Evolutionary conservation across 495 filamentous ascomycete species (phyloP).

Genomic region (Hypomontagnella submonticulosa): DNA sequence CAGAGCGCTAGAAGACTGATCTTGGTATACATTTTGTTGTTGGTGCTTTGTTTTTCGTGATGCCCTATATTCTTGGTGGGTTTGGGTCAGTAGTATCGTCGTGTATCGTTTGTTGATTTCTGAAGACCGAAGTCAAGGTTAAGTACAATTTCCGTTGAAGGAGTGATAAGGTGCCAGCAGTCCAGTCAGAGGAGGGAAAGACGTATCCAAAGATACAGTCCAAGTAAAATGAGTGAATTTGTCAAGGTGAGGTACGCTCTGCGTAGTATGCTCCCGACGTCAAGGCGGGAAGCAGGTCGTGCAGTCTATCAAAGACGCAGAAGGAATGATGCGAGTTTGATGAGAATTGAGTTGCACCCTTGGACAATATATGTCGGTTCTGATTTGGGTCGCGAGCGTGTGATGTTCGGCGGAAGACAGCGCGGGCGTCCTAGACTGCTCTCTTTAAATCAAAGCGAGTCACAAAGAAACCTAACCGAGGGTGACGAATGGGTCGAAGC

Average conservation of each 20-base stretch:
- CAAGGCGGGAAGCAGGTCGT: slow-evolving; percentile 30
- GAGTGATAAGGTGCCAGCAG: slow-evolving; percentile 47
- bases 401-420: slow-evolving; percentile 32
- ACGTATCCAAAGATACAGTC: slow-evolving; percentile 42
- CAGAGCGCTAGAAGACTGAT: slow-evolving; percentile 45
- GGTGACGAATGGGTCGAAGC: slow-evolving; percentile 47
- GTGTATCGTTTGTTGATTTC: slow-evolving; percentile 17
- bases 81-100: slow-evolving; percentile 9
- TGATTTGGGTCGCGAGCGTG: slow-evolving; percentile 24
- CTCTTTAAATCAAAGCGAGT: slow-evolving; percentile 27
- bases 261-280: slow-evolving; percentile 33
- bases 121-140: slow-evolving; percentile 2
- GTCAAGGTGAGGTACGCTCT: slow-evolving; percentile 43
- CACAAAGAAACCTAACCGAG: slow-evolving; percentile 38
- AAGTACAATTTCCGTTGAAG: slow-evolving; percentile 34
- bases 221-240: slow-evolving; percentile 40
- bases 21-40: slow-evolving; percentile 44
- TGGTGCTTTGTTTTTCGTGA: background rate
- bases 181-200: slow-evolving; percentile 41
- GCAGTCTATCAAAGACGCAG: slow-evolving; percentile 49
- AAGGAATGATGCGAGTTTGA: slow-evolving; percentile 45
- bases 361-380: slow-evolving; percentile 32
- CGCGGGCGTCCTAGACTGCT: background rate
- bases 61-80: slow-evolving; percentile 14
- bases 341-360: slow-evolving; percentile 38